phyloP scores from a whole-genome alignment of 192 early-diverging fungal species.

The Spinellus fusiger region DNA sequence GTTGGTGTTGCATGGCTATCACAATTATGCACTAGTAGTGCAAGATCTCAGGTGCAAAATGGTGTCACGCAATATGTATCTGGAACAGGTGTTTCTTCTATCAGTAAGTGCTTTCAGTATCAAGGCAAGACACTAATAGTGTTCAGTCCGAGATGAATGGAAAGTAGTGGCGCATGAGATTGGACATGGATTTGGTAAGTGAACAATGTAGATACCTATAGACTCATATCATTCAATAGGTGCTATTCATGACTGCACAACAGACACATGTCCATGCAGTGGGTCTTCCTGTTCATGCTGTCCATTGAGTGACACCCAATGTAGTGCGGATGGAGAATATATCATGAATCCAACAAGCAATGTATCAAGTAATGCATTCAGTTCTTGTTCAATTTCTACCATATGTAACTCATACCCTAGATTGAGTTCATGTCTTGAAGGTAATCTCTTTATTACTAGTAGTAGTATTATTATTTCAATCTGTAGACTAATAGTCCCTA shows the following conservation, averaged over 20 bases:
- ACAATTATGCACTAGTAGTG: constrained; percentile 57
- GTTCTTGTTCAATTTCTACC: constrained; percentile 54
- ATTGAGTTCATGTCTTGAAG: constrained; percentile 32
- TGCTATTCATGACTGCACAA: constrained; percentile 85
- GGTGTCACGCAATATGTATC: constrained; percentile 43
- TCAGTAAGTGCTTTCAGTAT: constrained; percentile 18
- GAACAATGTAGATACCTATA: too few relatives aligned
- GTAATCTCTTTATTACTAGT: constrained; percentile 16
- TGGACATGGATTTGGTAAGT: constrained; percentile 71
- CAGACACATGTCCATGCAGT: constrained; percentile 53
- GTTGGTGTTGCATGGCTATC: constrained; percentile 88
- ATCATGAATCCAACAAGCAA: constrained; percentile 78
- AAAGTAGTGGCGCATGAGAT: constrained; percentile 95
- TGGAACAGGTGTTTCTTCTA: constrained; percentile 80
- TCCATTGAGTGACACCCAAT: constrained; percentile 60
- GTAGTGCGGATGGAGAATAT: constrained; percentile 57
- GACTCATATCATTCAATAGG: constrained; percentile 28
- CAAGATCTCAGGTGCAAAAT: constrained; percentile 32
- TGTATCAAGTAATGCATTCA: constrained; percentile 57
- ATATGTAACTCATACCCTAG: constrained; percentile 44
- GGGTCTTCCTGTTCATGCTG: constrained; percentile 48
- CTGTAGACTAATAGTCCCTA: constrained; percentile 3
- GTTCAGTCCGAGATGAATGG: constrained; percentile 67
- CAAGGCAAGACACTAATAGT: background rate
- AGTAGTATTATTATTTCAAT: background rate